A percentile compares a stretch with the other conserved stretches of the same genome.
These are phyloP conservation scores for Crithidia mellificae DNA, from an alignment of 208 protist species.

Conservation along the genomic window DNA sequence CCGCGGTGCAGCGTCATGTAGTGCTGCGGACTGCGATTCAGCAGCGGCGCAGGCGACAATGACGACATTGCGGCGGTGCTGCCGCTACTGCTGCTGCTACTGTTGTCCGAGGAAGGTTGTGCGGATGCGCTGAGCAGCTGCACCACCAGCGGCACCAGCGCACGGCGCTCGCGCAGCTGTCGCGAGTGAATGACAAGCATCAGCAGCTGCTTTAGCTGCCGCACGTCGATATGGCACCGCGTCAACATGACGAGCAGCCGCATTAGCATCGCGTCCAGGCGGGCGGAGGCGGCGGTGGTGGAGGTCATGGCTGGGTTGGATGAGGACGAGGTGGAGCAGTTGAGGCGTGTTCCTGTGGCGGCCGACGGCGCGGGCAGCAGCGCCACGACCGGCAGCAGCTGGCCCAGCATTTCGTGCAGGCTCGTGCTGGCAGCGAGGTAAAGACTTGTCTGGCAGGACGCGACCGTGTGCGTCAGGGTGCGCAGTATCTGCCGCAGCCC, in stretches of 20 bases:
- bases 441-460: constrained; percentile 38
- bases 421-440: constrained; percentile 62
- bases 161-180: constrained; percentile 34
- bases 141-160: constrained; percentile 48
- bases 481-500: constrained; percentile 20
- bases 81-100: too few species aligned
- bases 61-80: too few species aligned
- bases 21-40: constrained; percentile 16
- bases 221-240: constrained; percentile 68
- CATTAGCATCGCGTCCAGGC: constrained; percentile 42
- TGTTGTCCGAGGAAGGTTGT: background rate
- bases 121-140: constrained; percentile 61
- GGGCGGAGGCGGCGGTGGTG: background rate
- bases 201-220: constrained; percentile 78
- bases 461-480: constrained; percentile 29
- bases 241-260: constrained; percentile 48
- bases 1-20: constrained; percentile 41
- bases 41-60: background rate
- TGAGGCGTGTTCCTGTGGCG: background rate
- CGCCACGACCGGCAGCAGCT: constrained; percentile 47
- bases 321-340: background rate
- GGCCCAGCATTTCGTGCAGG: constrained; percentile 49
- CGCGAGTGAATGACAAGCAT: constrained; percentile 54
- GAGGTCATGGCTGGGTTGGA: background rate
- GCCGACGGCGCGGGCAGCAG: constrained; percentile 3